Base-by-base conservation (phyloP, 371 early-diverging fungal genomes). In the Zopfochytrium polystomum region DNA sequence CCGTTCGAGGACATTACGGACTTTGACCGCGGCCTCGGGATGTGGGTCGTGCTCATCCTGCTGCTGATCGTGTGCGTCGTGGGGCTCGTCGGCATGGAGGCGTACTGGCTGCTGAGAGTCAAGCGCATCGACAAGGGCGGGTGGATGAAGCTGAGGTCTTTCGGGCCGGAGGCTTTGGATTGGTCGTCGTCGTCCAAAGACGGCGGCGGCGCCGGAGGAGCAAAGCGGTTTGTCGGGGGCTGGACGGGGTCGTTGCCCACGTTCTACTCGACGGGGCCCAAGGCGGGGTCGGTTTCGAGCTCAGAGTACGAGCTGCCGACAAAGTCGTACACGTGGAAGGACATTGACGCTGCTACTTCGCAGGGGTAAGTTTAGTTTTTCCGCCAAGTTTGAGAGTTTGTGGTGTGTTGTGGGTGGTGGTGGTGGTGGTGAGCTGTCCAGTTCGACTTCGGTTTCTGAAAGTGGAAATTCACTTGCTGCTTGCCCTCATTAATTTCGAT, bases 21-120 rank as follows among this genome's bases (percentile, higher is more conserved):
- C 22, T 11, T 38, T 11, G 38, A 38, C n/a, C 38, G 23, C n/a
- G 18, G 27, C 33, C 43, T 31, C 32, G 4, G 50, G 42, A 15
- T 49, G 64, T 9, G 62, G 66, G 3, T 33, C 13, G 20, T 42
- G 0, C 38, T 33, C n/a, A n/a, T n/a, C n/a, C n/a, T n/a, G n/a
- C n/a, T 50, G 18, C 72, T 72, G 75, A 59, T 61, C n/a, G 27
- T 62, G 22, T 75, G 62, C 51, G 59, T 72, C 52, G 47, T 46
- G 27, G 15, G 58, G 18, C 34, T 58, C 1, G 49, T 27, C 0
- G 33, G 31, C 13, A 58, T 63, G 22, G 71, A 74, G 61, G 34
- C 64, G 20, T 63, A 55, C 45, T 63, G 52, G 49, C 22, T 23
- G 51, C 5, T 31, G 13, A 26, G 23, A 13, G 35, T 67, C n/a